Evolutionary conservation across 768 basidiomycete genomes (phyloP).

Genomic region (Termitomyces eurrhizus): DNA sequence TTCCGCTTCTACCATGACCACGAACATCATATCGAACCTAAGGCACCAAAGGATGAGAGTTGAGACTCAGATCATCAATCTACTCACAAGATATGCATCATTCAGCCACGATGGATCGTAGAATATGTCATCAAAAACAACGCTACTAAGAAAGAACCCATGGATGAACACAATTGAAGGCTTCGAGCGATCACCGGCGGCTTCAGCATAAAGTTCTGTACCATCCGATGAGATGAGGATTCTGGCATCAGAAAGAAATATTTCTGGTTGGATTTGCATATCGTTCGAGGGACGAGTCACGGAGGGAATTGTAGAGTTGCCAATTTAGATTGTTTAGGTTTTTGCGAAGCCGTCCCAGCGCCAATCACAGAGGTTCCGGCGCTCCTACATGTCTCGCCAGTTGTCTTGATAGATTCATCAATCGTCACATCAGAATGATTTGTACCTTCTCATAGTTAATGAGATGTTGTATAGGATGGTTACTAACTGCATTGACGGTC

Average conservation of each 20-base stretch:
- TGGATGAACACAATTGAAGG: constrained; percentile 36
- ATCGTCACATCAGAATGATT: not conserved
- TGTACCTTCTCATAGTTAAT: too few relatives aligned
- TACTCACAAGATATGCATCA: constrained; percentile 24
- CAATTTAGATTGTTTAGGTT: not conserved
- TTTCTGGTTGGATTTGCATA: constrained; percentile 10
- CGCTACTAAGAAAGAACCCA: constrained; percentile 28
- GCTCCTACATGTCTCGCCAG: not conserved
- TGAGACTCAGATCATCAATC: not conserved
- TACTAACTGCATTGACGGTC: not conserved
- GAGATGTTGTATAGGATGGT: not conserved
- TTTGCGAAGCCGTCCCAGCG: not conserved
- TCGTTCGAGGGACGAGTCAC: not conserved
- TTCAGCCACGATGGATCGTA: constrained; percentile 23
- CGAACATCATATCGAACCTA: constrained; percentile 31
- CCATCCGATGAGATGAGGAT: constrained; percentile 33
- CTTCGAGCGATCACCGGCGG: constrained; percentile 31
- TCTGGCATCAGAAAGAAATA: constrained; percentile 7
- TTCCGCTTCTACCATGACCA: constrained; percentile 30
- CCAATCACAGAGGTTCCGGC: not conserved
- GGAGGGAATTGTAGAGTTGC: not conserved
- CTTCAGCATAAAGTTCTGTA: constrained; percentile 34
- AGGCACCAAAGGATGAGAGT: not conserved
- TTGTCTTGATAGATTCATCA: not conserved
- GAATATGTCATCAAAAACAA: constrained; percentile 34